phyloP scores from a whole-genome alignment of 2,329 filamentous ascomycete genomes.

The Trematosphaeria pertusa region DNA sequence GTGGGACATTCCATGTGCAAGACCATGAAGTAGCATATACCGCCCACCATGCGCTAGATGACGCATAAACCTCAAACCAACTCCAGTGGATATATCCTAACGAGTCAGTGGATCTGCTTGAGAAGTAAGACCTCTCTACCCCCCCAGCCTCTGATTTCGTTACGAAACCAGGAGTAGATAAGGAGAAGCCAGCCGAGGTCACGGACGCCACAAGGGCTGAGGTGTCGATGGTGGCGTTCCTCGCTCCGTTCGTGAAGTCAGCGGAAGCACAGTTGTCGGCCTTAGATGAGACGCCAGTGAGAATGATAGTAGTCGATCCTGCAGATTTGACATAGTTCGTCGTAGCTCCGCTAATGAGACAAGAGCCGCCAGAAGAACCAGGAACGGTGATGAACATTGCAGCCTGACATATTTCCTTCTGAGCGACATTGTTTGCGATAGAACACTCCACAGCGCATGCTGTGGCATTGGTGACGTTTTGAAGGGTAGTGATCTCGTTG shows the following conservation, averaged over 20 bases:
- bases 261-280: constrained; percentile 26
- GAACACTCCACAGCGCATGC: constrained; percentile 40
- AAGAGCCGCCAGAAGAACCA: constrained; percentile 27
- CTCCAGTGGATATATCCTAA: constrained; percentile 29
- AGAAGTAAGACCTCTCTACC: constrained; percentile 27
- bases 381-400: constrained; percentile 29
- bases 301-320: constrained; percentile 28
- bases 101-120: constrained; percentile 27
- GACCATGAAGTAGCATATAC: constrained; percentile 34
- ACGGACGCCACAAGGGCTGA: constrained; percentile 32
- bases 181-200: constrained; percentile 20
- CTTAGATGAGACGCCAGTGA: constrained; percentile 28
- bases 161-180: constrained; percentile 32
- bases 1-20: constrained; percentile 28
- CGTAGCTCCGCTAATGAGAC: constrained; percentile 23
- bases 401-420: constrained; percentile 29
- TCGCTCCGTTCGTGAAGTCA: constrained; percentile 6
- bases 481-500: constrained; percentile 21
- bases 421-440: constrained; percentile 29
- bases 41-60: constrained; percentile 35
- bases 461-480: constrained; percentile 27
- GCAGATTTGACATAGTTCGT: constrained; percentile 16
- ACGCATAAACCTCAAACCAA: constrained; percentile 31
- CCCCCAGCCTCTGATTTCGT: constrained; percentile 29
- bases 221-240: constrained; percentile 21